These are phyloP conservation scores for Paramecium primaurelia DNA, from an alignment of 73 alveolate species.

Conservation along the genomic window DNA sequence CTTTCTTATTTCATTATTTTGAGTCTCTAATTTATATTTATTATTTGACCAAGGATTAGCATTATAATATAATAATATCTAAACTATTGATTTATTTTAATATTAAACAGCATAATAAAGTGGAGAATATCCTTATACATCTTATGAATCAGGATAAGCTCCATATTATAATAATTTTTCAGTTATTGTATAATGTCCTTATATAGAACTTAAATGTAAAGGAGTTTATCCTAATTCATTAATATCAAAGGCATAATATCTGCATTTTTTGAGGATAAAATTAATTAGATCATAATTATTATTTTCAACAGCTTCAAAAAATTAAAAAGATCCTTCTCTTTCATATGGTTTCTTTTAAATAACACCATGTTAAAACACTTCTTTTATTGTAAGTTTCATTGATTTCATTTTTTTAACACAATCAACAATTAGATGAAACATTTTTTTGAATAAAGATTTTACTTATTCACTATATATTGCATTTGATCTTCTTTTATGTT, in stretches of 20 bases:
- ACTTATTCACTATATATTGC: background rate
- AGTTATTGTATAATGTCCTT: background rate
- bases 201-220: background rate
- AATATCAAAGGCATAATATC: conserved; percentile 39
- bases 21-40: background rate
- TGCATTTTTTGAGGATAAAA: conserved; percentile 3
- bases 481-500: background rate
- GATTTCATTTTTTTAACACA: conserved; percentile 14
- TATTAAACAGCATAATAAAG: conserved; percentile 5
- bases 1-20: background rate
- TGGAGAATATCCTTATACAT: background rate
- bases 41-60: conserved; percentile 31
- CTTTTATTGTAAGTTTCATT: background rate
- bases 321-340: conserved; percentile 28
- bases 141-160: background rate
- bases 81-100: background rate
- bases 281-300: background rate
- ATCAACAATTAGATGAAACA: background rate
- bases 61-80: background rate
- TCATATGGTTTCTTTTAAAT: background rate
- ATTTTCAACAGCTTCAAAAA: background rate
- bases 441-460: background rate
- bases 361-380: background rate
- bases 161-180: background rate
- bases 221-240: background rate